These are phyloP conservation scores for Talaromyces pinophilus DNA, from an alignment of 2,329 filamentous ascomycete species.

Conservation along the genomic window DNA sequence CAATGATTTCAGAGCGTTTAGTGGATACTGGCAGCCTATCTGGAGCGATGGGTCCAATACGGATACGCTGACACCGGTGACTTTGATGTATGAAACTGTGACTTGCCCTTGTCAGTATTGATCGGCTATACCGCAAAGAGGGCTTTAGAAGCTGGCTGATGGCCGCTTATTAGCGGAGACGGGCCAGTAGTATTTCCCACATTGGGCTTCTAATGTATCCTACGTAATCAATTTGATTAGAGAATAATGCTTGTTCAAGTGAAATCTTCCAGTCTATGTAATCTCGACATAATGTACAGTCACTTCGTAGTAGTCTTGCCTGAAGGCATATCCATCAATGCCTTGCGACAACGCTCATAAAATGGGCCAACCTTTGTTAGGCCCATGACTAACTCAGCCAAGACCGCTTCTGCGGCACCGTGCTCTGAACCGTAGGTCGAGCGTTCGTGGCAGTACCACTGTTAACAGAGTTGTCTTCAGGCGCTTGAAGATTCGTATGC, in stretches of 20 bases:
- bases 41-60: neutral
- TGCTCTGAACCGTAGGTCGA: neutral
- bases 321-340: neutral
- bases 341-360: neutral
- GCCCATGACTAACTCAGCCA: neutral
- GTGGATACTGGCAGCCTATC: constrained; percentile 7
- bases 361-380: neutral
- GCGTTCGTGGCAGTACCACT: neutral
- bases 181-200: neutral
- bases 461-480: neutral
- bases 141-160: neutral
- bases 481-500: constrained; percentile 5
- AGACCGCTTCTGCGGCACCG: constrained; percentile 7
- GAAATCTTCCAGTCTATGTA: neutral
- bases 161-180: neutral
- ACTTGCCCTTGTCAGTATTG: neutral
- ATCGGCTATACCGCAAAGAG: neutral
- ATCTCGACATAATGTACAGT: neutral
- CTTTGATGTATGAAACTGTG: neutral
- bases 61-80: neutral
- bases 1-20: neutral
- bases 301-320: neutral
- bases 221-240: neutral
- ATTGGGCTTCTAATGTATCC: neutral
- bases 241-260: neutral